Evolutionary conservation across 441 rosid species (phyloP), one percentile per base, ranked within the genome.

Genomic region (Oxalis stricta): DNA sequence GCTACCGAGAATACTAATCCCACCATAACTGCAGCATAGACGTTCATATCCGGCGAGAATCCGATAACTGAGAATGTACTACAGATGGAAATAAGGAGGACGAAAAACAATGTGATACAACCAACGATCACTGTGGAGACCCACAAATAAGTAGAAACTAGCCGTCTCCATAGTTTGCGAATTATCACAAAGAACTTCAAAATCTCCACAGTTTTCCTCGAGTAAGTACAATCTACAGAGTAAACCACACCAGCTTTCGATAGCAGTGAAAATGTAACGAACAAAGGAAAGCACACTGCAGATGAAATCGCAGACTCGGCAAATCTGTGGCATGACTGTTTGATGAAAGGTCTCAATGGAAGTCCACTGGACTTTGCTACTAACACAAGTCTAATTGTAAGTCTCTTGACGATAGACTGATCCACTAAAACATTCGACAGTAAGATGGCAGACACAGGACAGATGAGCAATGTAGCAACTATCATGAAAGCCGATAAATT

Each of bases 171-270:
- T 0, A 79, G 64, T 50, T 67, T 84, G 9, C 59, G 40, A 16
- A 71, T 52, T 8, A 71, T 58, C 38, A 43, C 61, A n/a, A 62
- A 48, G 13, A 89, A 79, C 76, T 75, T 82, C 0, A 52, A 65
- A 0, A 66, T 28, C 5, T 69, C 78, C 10, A 66, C 80, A 17
- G 38, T 53, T 30, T 61, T 71, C 70, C 65, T 79, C 0, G 74
- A 68, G 23, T 82, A 84, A 41, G 91, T 79, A 52, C 82, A 82
- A 47, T 82, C 82, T 10, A 88, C 95, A 11, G 86, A 75, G 76
- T 79, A 82, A 41, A 74, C 72, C 28, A 84, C 78, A 0, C 86
- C 88, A 5, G 82, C 79, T 61, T 76, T 74, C 0, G 94, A 77
- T 14, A 79, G 42, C 50, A 84, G 56, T 0, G 79, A 70, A 44